Evolutionary conservation across 768 basidiomycete genomes (phyloP), one percentile per base, ranked within the genome.

Genomic region (Lentinula edodes): DNA sequence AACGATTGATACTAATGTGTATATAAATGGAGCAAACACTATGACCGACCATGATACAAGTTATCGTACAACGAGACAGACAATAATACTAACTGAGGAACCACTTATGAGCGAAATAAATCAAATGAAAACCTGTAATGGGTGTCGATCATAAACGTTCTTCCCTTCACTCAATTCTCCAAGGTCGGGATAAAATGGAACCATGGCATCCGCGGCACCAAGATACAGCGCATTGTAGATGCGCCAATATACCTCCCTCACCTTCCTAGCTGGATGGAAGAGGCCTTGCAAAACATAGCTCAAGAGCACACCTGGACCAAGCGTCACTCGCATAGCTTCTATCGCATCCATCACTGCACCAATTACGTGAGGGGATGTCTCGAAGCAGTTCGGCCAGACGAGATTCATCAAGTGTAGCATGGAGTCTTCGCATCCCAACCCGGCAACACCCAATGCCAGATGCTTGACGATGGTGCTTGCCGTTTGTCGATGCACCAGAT

Each of bases 381-480:
- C 96, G 73, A 98, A 98, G 74, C 95, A 95, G 71, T 98, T 98
- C 1, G 97, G 97, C 95, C 95, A 98, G 13, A 98, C 91, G 32
- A 99, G 84, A 72, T 99, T 99, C 89, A 98, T 93, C 53, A 98
- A 76, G 70, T 99, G 97, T 57, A 94, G 83, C 86, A 98, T 92
- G 12, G 96, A 96, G 74, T 99, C 97, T 75, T 99, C 97, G 68
- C 94, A 95, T 0, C 97, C 96, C 32, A 98, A 83, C 51, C 97
- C 97, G 0, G 97, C 95, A 6, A 97, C 95, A 46, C 97, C 97
- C 35, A 99, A 84, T 3, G 97, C 94, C 50, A 99, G 78, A 72
- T 99, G 97, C 78, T 98, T 98, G 69, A 99, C 96, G 66, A 99
- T 99, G 8, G 96, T 95, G 67, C 91, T 93, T 2, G 96, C 95